Evolutionary conservation across 2,329 filamentous ascomycete species (phyloP).

Genomic region (Xylaria sp.): DNA sequence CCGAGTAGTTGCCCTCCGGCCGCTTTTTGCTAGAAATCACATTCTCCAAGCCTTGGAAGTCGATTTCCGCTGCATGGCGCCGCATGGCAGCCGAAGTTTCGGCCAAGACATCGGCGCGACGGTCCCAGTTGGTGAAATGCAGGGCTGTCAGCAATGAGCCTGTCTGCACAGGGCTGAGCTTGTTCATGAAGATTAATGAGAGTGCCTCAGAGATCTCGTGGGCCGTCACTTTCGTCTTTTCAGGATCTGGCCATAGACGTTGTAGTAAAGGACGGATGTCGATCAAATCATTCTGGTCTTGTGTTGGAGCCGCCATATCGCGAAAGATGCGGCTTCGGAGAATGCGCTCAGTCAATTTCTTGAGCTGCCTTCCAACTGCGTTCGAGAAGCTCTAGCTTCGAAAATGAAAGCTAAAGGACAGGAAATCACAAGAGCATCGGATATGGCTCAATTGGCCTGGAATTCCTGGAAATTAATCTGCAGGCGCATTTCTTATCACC

Average conservation of each 20-base stretch:
- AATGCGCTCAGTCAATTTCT: not conserved
- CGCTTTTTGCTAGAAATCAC: constrained; percentile 66
- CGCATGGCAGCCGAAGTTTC: constrained; percentile 86
- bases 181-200: constrained; percentile 88
- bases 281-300: constrained; percentile 42
- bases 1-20: constrained; percentile 75
- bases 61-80: constrained; percentile 74
- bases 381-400: not conserved
- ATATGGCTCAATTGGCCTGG: constrained; percentile 9
- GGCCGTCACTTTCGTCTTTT: constrained; percentile 63
- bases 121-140: constrained; percentile 88
- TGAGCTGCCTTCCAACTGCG: not conserved
- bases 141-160: constrained; percentile 87
- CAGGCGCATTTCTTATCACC: not conserved
- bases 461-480: not conserved
- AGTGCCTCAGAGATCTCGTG: constrained; percentile 89
- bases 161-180: constrained; percentile 85
- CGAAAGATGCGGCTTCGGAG: constrained; percentile 9
- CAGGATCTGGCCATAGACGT: constrained; percentile 69
- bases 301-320: constrained; percentile 21
- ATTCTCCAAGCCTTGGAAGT: constrained; percentile 64
- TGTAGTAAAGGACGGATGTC: constrained; percentile 76
- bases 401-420: not conserved
- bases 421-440: not conserved
- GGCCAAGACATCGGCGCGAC: constrained; percentile 82